These are phyloP conservation scores for Botryosphaeria dothidea DNA, from an alignment of 2,329 filamentous ascomycete genomes.

Conservation along the genomic window DNA sequence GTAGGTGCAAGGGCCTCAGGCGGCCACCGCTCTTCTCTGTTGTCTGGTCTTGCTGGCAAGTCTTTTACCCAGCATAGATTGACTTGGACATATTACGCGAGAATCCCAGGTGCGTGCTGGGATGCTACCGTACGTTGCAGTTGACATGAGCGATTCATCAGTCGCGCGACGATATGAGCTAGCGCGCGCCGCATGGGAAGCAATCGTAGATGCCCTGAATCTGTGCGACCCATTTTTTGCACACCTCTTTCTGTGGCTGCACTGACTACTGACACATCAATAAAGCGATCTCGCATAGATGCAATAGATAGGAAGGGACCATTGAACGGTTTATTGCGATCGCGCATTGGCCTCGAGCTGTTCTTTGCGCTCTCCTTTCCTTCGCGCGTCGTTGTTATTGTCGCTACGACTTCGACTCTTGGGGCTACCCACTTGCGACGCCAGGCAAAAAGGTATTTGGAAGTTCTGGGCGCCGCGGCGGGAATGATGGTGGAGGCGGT, in stretches of 20 bases:
- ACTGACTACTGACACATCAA: not conserved
- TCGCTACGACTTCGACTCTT: too few species aligned
- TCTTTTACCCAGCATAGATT: not conserved
- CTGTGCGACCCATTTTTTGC: not conserved
- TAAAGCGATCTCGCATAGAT: not conserved
- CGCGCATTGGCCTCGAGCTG: not conserved
- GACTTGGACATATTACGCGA: not conserved
- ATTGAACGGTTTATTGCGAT: not conserved
- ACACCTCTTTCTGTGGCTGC: not conserved
- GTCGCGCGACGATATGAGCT: not conserved
- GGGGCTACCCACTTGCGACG: not conserved
- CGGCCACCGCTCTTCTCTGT: not conserved
- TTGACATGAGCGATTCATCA: not conserved
- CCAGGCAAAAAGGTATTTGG: not conserved
- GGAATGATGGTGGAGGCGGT: conserved; percentile 3
- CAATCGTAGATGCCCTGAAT: not conserved
- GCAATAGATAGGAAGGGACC: not conserved
- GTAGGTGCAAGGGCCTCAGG: not conserved
- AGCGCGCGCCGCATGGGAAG: not conserved
- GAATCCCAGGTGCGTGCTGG: not conserved
- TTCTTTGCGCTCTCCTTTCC: not conserved
- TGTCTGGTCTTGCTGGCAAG: not conserved
- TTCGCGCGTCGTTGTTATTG: too few species aligned
- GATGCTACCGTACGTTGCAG: not conserved
- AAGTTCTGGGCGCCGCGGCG: not conserved